Percentiles rank a stretch among this genome's conserved stretches.
Conservation (phyloP, 768 basidiomycete genomes). For the Holtermannia corniformis region DNA sequence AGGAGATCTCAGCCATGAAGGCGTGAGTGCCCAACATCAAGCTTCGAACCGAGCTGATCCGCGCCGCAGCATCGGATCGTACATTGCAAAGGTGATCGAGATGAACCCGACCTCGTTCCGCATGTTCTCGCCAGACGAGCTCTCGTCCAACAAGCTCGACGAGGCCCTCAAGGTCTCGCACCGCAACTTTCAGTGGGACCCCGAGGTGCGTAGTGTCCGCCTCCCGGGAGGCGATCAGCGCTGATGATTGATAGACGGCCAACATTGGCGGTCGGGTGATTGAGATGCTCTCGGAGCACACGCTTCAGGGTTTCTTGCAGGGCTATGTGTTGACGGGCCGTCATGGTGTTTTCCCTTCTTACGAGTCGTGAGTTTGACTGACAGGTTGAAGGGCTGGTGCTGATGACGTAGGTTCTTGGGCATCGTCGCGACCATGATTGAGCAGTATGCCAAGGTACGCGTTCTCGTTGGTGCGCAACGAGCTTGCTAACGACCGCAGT, state of each 20-base stretch:
- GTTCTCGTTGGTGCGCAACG: no score
- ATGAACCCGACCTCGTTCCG: constrained; percentile 71
- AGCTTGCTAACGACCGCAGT: no score
- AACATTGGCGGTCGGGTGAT: constrained; percentile 67
- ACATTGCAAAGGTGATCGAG: constrained; percentile 43
- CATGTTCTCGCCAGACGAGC: constrained; percentile 83
- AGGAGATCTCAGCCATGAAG: constrained; percentile 70
- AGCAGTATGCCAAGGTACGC: constrained; percentile 67
- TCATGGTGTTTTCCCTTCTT: constrained; percentile 70
- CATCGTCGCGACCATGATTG: constrained; percentile 73
- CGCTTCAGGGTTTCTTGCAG: constrained; percentile 56
- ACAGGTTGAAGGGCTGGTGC: background rate
- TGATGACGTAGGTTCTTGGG: constrained; percentile 54
- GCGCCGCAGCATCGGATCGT: constrained; percentile 37
- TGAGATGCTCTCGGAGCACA: constrained; percentile 57
- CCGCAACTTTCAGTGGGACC: constrained; percentile 82
- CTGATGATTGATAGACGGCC: constrained; percentile 46
- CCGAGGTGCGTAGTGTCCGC: constrained; percentile 29
- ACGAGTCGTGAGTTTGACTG: constrained; percentile 51
- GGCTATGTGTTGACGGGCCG: constrained; percentile 82
- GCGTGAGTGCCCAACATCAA: constrained; percentile 25
- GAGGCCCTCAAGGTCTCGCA: constrained; percentile 54
- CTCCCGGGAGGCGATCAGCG: background rate
- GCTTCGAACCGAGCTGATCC: constrained; percentile 13
- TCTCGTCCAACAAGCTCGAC: constrained; percentile 80